Base-by-base conservation (phyloP, 2,329 filamentous ascomycete species). In the Atkinsonella hypoxylon region DNA sequence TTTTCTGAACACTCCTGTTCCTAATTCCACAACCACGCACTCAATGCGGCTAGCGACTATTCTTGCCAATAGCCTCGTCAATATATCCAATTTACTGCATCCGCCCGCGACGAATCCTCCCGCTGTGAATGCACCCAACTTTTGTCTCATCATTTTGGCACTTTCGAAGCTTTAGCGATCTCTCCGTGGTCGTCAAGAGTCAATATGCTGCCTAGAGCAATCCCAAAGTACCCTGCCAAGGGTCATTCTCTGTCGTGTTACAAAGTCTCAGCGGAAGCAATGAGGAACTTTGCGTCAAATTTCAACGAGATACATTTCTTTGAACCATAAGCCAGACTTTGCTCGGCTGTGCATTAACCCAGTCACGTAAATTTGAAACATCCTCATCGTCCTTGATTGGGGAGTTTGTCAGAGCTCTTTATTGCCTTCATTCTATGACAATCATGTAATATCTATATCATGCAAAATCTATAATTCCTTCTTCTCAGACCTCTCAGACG, bases 211-310 rank as follows among this genome's bases (percentile, higher is more conserved):
- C 87, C 87, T 80, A 91, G 74, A 91, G 64, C 65, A 74, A 77
- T 85, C 72, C 77, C 76, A 71, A 82, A 82, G 76, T 77, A 85
- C 82, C 81, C 84, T 87, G 83, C 85, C 85, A 88, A 88, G 83
- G 81, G 82, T 84, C 81, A 82, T 87, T 77, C 86, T 89, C 85
- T 82, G 81, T 88, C 85, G 87, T 91, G 87, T 90, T 91, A 87
- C 87, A 89, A 81, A 79, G 75, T 86, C 72, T 78, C 77, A 86
- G 82, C 81, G 68, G 39, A 67, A 71, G 83, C 84, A 64, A 82
- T 87, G 85, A 89, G 68, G 77, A 79, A 81, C 77, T 79, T 84
- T 89, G 87, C 85, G 87, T 91, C 87, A 84, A 87, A 80, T 78
- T 64, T 78, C 75, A 67, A 76, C 80, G 86, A 89, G 87, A 89